These are phyloP conservation scores for Mucor indicus DNA, from an alignment of 371 early-diverging fungal species.

Conservation along the genomic window DNA sequence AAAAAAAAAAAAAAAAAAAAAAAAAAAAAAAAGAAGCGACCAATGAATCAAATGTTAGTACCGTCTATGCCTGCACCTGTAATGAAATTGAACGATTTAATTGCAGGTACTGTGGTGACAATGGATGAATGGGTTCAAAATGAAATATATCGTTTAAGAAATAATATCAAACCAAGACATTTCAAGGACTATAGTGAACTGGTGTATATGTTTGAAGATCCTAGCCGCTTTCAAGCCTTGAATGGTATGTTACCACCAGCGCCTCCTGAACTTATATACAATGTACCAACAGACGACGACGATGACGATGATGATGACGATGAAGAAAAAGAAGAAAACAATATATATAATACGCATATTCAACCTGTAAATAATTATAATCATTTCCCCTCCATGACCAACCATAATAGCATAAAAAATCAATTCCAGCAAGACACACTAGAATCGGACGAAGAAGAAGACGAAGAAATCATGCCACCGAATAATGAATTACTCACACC, in stretches of 20 bases:
- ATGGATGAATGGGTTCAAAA: slow-evolving; percentile 34
- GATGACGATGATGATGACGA: slow-evolving; percentile 1
- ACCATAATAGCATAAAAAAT: no score
- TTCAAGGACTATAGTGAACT: slow-evolving; percentile 27
- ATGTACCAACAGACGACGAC: background rate
- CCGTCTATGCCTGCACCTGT: slow-evolving; percentile 4
- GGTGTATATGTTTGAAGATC: slow-evolving; percentile 25
- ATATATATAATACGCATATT: background rate
- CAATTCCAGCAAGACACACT: no score
- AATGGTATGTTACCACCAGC: no score
- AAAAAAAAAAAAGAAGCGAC: no score
- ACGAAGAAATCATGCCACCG: background rate
- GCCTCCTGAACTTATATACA: background rate
- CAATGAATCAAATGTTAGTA: no score
- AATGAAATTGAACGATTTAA: slow-evolving; percentile 10
- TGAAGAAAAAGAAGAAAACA: background rate
- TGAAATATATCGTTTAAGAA: slow-evolving; percentile 26
- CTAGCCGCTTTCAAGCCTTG: slow-evolving; percentile 21
- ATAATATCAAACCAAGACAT: slow-evolving; percentile 31
- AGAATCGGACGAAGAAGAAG: no score
- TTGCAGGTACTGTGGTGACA: slow-evolving; percentile 11
- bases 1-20: no score
- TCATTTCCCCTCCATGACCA: no score
- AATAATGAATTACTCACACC: background rate
- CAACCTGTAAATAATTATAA: no score